phyloP scores from a whole-genome alignment of 768 basidiomycete species.

The Lactarius trivialis region DNA sequence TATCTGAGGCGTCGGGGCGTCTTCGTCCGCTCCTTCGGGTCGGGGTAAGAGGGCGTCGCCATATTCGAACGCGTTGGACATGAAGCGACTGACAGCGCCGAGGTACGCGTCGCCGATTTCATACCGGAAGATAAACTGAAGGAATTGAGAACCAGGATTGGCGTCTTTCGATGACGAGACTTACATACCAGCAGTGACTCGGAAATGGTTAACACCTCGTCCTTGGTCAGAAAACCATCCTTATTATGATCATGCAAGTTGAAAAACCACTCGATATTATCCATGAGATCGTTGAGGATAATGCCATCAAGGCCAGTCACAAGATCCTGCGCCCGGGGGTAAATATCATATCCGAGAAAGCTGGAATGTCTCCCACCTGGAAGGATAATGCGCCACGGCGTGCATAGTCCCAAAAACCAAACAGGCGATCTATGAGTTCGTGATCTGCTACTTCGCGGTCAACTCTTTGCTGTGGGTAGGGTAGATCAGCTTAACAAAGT shows the following conservation, averaged over 20 bases:
- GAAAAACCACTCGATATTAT: conserved; percentile 99
- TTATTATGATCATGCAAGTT: conserved; percentile 93
- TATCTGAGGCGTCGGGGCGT: conserved; percentile 40
- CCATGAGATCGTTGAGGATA: conserved; percentile 96
- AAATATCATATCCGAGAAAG: not conserved
- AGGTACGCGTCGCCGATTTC: conserved; percentile 96
- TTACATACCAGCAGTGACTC: conserved; percentile 80
- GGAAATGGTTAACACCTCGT: conserved; percentile 91
- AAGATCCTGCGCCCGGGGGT: conserved; percentile 56
- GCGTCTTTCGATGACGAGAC: not conserved
- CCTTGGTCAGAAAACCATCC: conserved; percentile 91
- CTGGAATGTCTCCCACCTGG: conserved; percentile 49
- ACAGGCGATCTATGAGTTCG: conserved; percentile 88
- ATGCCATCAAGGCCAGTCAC: conserved; percentile 84
- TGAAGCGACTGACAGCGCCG: conserved; percentile 92
- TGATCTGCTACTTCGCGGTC: conserved; percentile 93
- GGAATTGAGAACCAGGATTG: not conserved
- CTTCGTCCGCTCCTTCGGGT: conserved; percentile 34
- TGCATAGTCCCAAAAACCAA: conserved; percentile 89
- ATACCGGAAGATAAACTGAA: conserved; percentile 94
- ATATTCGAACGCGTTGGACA: conserved; percentile 98
- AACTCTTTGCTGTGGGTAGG: conserved; percentile 59
- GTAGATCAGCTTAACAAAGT: conserved; percentile 12
- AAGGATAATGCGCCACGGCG: conserved; percentile 81
- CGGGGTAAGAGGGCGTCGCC: conserved; percentile 84